Conservation (phyloP, 768 basidiomycete species). For the Tulasnella sp. region DNA sequence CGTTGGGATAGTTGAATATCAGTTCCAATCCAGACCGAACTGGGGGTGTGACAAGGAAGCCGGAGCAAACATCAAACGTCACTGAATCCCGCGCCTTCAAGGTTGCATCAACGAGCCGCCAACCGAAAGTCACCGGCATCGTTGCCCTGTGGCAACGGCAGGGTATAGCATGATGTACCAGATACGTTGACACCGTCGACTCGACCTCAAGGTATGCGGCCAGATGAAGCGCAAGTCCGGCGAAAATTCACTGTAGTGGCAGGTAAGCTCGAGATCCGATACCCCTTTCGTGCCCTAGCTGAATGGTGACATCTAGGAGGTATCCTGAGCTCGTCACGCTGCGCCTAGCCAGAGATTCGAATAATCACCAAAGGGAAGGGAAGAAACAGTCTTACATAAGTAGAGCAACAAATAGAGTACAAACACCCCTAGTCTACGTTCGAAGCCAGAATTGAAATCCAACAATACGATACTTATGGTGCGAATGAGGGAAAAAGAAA, state of each 20-base stretch:
- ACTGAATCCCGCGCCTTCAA: background rate
- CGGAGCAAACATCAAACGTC: constrained; percentile 21
- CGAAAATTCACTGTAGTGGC: background rate
- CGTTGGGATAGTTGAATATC: background rate
- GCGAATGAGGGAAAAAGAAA: background rate
- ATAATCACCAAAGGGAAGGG: background rate
- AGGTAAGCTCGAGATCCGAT: background rate
- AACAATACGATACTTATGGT: background rate
- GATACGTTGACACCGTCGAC: background rate
- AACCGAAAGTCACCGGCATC: background rate
- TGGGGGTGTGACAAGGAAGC: constrained; percentile 5
- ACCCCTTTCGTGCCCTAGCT: background rate
- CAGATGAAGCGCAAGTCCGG: background rate
- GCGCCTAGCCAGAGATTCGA: background rate
- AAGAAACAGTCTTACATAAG: constrained; percentile 5
- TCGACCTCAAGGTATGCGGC: background rate
- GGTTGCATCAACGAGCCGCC: background rate
- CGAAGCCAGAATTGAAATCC: constrained; percentile 9
- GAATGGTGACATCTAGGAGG: background rate
- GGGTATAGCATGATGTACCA: background rate
- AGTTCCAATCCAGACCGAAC: constrained; percentile 7
- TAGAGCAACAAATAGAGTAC: constrained; percentile 18
- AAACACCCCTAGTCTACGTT: constrained; percentile 15
- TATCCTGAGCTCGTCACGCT: background rate
- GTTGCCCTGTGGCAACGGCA: background rate